Evolutionary conservation across 805 yeast species (phyloP).

Genomic region (Kodamaea jinghongensis): DNA sequence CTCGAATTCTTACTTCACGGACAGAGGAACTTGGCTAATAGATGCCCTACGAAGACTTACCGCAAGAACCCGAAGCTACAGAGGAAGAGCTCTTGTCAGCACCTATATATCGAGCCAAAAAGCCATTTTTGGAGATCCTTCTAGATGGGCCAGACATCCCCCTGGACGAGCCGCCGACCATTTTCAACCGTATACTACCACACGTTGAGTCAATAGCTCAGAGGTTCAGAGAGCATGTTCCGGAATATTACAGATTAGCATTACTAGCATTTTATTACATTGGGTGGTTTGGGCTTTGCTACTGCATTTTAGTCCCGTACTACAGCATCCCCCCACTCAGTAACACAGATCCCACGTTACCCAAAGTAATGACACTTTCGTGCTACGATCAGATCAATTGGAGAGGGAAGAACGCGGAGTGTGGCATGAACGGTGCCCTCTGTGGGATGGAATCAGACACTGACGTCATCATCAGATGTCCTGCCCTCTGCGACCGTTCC

Average conservation of each 20-base stretch:
- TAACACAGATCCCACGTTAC: conserved; percentile 12
- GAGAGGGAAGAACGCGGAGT: conserved; percentile 71
- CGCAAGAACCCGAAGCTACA: too few species aligned
- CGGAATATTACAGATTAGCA: conserved; percentile 23
- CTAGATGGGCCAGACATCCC: conserved; percentile 50
- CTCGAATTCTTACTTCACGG: too few species aligned
- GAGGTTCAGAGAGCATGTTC: conserved; percentile 28
- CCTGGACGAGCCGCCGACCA: conserved; percentile 12
- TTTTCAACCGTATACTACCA: conserved; percentile 13
- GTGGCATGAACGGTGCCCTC: conserved; percentile 68
- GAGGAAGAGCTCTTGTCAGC: too few species aligned
- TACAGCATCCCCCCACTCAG: conserved; percentile 40
- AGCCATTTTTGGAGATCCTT: too few species aligned
- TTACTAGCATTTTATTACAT: conserved; percentile 38
- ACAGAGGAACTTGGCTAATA: too few species aligned
- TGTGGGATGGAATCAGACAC: conserved; percentile 50
- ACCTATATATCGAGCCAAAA: too few species aligned
- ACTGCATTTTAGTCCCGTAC: conserved; percentile 43
- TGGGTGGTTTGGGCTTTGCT: conserved; percentile 45
- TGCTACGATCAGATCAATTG: conserved; percentile 53
- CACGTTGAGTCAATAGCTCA: conserved; percentile 46
- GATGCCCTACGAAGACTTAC: too few species aligned
- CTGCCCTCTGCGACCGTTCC: conserved; percentile 80
- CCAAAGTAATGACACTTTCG: conserved; percentile 42
- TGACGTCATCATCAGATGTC: conserved; percentile 67